phyloP scores from a whole-genome alignment of 805 yeast genomes.

The Candida wancherniae region DNA sequence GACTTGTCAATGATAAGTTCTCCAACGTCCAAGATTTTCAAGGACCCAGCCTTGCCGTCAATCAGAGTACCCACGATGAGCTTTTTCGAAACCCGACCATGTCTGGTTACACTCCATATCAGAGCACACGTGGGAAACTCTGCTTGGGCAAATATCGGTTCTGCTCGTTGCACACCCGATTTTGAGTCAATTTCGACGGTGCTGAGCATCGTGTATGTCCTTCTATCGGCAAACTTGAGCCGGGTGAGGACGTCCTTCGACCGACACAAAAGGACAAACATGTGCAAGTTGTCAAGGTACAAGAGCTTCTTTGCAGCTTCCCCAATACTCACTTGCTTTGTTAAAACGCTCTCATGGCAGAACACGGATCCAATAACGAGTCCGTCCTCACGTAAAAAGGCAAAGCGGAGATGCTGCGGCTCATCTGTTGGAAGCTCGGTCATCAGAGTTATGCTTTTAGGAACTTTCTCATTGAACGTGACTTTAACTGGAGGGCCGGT shows the following conservation, averaged over 20 bases:
- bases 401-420: conserved; percentile 12
- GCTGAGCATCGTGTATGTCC: conserved; percentile 20
- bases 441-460: conserved; percentile 21
- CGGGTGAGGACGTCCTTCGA: conserved; percentile 24
- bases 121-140: conserved; percentile 31
- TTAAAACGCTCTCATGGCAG: conserved; percentile 20
- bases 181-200: conserved; percentile 19
- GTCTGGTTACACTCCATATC: conserved; percentile 33
- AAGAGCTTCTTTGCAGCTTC: conserved; percentile 31
- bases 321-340: conserved; percentile 26
- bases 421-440: conserved; percentile 12
- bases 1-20: conserved; percentile 16
- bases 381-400: conserved; percentile 35
- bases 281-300: conserved; percentile 24
- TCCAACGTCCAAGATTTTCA: conserved; percentile 33
- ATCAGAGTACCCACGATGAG: conserved; percentile 27
- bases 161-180: conserved; percentile 5
- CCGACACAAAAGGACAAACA: conserved; percentile 29
- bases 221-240: conserved; percentile 32
- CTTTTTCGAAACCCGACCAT: conserved; percentile 30
- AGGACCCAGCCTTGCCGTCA: conserved; percentile 21
- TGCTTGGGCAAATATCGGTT: conserved; percentile 18
- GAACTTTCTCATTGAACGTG: conserved; percentile 32
- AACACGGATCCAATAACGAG: conserved; percentile 24
- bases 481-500: conserved; percentile 27